Evolutionary conservation across 352 stramenopile genomes (phyloP), one percentile per base, ranked within the genome.

Genomic region (Phytophthora pseudosyringae): DNA sequence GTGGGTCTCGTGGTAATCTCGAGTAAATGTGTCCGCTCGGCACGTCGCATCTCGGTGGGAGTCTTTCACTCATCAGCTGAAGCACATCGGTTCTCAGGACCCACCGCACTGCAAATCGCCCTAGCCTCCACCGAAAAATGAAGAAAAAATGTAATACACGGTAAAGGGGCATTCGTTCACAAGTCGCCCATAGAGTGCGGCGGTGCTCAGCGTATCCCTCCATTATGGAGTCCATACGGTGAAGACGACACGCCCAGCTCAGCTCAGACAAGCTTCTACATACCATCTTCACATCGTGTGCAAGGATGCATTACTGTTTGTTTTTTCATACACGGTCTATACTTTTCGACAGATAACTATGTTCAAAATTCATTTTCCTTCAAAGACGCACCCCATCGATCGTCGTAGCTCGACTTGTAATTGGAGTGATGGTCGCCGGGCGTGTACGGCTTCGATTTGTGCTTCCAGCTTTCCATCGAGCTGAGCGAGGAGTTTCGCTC

Each of bases 331-430:
- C 53, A 69, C 55, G 36, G 57, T 67, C 64, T 67, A 60, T 69
- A 70, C 47, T 39, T 58, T 13, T 49, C 10, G 9, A 60, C 18
- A 46, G 50, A 38, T 44, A 57, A 10, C 9, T 43, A 57, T 39
- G 41, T 21, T 43, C 32, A 74, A 38, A 75, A 72, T 38, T 72
- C 61, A 29, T 74, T 70, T 16, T 72, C 67, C 41, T 67, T 67
- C 9, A 75, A 47, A 25, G 62, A 78, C 25, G 73, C 69, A 50
- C 73, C 73, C 73, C 73, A 81, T 62, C 59, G 48, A 59, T 69
- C 57, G 28, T 63, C 67, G 29, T 67, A 31, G 16, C 49, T 68
- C 28, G 61, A 47, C 18, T 59, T 65, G 56, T 63, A 44, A 11
- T 52, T 54, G n/a, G 54, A 58, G 48, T 70, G 66, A 40, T 66